A percentile compares a stretch with the other conserved stretches of the same genome.
Conservation (phyloP, 2,329 filamentous ascomycete species). For the Microthyrium microscopicum region DNA sequence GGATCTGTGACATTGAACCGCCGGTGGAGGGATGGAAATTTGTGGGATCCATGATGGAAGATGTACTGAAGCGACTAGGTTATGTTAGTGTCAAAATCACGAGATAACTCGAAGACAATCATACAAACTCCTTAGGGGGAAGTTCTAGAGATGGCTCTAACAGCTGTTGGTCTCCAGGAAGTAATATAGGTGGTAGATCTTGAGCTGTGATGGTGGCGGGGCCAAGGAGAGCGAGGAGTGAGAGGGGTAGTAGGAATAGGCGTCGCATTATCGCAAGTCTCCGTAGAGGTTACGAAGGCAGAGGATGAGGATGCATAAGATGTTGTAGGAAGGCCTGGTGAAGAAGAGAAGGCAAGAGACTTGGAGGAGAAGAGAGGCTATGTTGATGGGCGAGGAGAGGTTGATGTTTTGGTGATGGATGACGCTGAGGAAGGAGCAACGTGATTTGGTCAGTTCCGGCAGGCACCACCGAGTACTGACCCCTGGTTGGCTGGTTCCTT, state of each 20-base stretch:
- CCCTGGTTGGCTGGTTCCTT: too few relatives aligned
- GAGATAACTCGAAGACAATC: constrained; percentile 3
- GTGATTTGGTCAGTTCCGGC: too few relatives aligned
- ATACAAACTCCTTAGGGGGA: constrained; percentile 13
- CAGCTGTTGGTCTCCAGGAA: constrained; percentile 1
- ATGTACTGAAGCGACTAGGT: constrained; percentile 60
- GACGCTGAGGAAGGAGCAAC: too few relatives aligned
- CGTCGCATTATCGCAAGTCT: constrained; percentile 3
- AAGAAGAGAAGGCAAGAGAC: too few relatives aligned
- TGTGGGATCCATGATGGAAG: constrained; percentile 76
- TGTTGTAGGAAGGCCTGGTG: too few relatives aligned
- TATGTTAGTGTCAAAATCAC: not conserved
- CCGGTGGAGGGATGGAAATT: constrained; percentile 61
- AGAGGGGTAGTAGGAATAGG: not conserved
- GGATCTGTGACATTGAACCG: constrained; percentile 50
- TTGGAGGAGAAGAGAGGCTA: too few relatives aligned
- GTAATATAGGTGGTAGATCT: constrained; percentile 2
- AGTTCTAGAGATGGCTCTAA: not conserved
- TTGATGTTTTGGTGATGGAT: too few relatives aligned
- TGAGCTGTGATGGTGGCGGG: constrained; percentile 1
- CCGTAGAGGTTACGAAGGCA: not conserved
- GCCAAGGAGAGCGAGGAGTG: not conserved
- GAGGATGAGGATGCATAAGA: not conserved
- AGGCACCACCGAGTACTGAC: too few relatives aligned
- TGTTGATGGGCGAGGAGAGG: constrained; percentile 1